Conservation (phyloP, 768 basidiomycete genomes). For the Guyanaporus albipodus region DNA sequence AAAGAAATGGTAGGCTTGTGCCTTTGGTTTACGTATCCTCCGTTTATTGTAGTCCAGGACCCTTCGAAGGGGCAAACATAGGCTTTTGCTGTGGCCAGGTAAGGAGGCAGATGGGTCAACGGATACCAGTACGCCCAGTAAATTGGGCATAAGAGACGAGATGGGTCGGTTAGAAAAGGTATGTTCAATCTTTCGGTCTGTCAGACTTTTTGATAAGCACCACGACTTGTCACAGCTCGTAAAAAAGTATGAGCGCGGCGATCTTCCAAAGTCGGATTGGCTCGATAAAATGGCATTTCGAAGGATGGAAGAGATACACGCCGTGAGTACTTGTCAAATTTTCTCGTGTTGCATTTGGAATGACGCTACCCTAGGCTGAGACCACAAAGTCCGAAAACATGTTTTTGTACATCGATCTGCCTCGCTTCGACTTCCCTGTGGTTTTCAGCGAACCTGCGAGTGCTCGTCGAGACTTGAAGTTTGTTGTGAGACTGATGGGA, state of each 20-base stretch:
- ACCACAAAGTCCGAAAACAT: slow-evolving; percentile 88
- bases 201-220: not conserved
- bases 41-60: slow-evolving; percentile 50
- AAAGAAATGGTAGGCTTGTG: slow-evolving; percentile 72
- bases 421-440: slow-evolving; percentile 95
- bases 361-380: slow-evolving; percentile 60
- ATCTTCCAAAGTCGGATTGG: slow-evolving; percentile 94
- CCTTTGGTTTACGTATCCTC: not conserved
- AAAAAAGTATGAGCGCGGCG: slow-evolving; percentile 94
- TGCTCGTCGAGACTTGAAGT: slow-evolving; percentile 6
- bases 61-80: slow-evolving; percentile 85
- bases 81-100: slow-evolving; percentile 79
- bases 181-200: slow-evolving; percentile 1
- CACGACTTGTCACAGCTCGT: slow-evolving; percentile 52
- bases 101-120: slow-evolving; percentile 82
- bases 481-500: not conserved
- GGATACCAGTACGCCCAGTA: slow-evolving; percentile 85
- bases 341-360: not conserved
- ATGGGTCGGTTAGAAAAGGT: slow-evolving; percentile 96
- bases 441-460: slow-evolving; percentile 88
- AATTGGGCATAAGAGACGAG: slow-evolving; percentile 76
- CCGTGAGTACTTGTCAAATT: slow-evolving; percentile 45
- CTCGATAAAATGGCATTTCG: slow-evolving; percentile 89
- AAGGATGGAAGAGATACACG: slow-evolving; percentile 92
- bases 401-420: slow-evolving; percentile 95